Evolutionary conservation across 2,329 filamentous ascomycete species (phyloP).

Genomic region (Fusarium stilboides): DNA sequence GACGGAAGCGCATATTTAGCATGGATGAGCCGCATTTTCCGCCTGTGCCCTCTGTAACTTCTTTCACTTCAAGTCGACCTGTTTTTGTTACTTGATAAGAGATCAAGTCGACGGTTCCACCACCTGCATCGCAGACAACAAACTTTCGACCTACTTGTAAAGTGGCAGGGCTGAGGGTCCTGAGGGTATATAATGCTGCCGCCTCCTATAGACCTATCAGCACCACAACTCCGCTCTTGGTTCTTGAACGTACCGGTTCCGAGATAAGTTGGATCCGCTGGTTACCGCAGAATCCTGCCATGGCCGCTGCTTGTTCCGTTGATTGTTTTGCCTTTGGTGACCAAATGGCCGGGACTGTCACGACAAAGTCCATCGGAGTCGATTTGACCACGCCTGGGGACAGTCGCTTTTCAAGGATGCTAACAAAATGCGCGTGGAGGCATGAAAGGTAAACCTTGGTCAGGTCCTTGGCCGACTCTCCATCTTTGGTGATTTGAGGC

Average conservation of each 20-base stretch:
- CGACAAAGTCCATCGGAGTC: conserved; percentile 66
- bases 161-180: conserved; percentile 59
- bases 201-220: conserved; percentile 59
- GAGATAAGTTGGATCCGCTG: conserved; percentile 64
- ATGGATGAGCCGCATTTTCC: conserved; percentile 66
- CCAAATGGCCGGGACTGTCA: conserved; percentile 74
- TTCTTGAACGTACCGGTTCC: conserved; percentile 59
- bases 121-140: conserved; percentile 69
- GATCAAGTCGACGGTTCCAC: conserved; percentile 69
- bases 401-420: conserved; percentile 60
- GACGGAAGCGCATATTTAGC: conserved; percentile 64
- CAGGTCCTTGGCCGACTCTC: conserved; percentile 55
- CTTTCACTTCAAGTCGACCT: conserved; percentile 61
- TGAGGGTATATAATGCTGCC: conserved; percentile 65
- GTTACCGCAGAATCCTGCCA: conserved; percentile 58
- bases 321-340: conserved; percentile 67
- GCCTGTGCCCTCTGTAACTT: conserved; percentile 65
- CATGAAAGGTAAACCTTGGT: conserved; percentile 63
- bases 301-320: conserved; percentile 60
- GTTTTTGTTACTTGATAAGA: conserved; percentile 64
- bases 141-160: conserved; percentile 64
- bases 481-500: conserved; percentile 50
- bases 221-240: background rate
- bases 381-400: conserved; percentile 59
- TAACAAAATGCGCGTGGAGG: conserved; percentile 64